Conservation (phyloP, 2,329 filamentous ascomycete species). For the Pseudogymnoascus destructans region DNA sequence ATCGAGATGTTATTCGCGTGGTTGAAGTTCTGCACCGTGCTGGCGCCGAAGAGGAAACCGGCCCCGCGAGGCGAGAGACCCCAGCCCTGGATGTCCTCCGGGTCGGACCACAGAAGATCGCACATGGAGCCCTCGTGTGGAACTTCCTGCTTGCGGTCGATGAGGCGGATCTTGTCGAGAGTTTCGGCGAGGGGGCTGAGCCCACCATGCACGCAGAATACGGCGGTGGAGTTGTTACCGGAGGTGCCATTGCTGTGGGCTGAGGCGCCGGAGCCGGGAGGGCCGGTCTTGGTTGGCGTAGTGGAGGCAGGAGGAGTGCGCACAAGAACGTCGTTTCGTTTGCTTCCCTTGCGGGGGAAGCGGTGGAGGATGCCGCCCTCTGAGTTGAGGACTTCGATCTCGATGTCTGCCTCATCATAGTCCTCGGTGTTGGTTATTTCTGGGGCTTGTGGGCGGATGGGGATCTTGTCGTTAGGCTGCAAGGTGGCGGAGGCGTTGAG, state of each 20-base stretch:
- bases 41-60: slow-evolving; percentile 87
- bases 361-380: slow-evolving; percentile 66
- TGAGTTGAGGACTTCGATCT: slow-evolving; percentile 90
- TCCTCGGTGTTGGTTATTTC: slow-evolving; percentile 32
- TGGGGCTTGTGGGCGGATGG: slow-evolving; percentile 25
- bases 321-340: slow-evolving; percentile 21
- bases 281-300: slow-evolving; percentile 44
- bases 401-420: slow-evolving; percentile 65
- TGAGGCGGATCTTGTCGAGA: slow-evolving; percentile 83
- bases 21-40: slow-evolving; percentile 95
- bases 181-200: slow-evolving; percentile 94
- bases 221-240: slow-evolving; percentile 63
- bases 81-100: slow-evolving; percentile 97
- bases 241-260: slow-evolving; percentile 50
- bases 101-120: slow-evolving; percentile 94
- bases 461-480: slow-evolving; percentile 32
- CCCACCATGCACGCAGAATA: slow-evolving; percentile 95
- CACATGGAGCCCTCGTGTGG: slow-evolving; percentile 98
- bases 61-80: slow-evolving; percentile 86
- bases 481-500: slow-evolving; percentile 68
- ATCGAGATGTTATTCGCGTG: slow-evolving; percentile 83
- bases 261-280: slow-evolving; percentile 68
- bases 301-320: slow-evolving; percentile 30
- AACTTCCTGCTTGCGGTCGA: slow-evolving; percentile 96
- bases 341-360: slow-evolving; percentile 40